Percentiles rank a stretch among this genome's conserved stretches.
Evolutionary conservation across 2,329 filamentous ascomycete genomes (phyloP).

Genomic region (Pyricularia pennisetigena): DNA sequence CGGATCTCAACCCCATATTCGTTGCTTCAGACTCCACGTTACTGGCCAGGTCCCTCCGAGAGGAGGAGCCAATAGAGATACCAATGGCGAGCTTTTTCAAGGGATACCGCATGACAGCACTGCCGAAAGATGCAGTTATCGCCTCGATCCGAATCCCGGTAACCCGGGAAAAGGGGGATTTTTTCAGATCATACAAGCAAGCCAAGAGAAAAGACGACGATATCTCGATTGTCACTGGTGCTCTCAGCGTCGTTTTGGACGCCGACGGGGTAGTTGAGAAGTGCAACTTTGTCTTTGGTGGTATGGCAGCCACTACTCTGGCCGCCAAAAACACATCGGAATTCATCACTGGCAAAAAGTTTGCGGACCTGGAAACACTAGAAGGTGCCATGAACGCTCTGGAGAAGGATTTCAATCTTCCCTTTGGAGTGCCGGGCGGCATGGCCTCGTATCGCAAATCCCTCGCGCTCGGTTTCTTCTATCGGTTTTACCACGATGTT

Average conservation of each 20-base stretch:
- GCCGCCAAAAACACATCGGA: conserved; percentile 68
- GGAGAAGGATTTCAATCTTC: conserved; percentile 80
- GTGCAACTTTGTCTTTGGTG: conserved; percentile 79
- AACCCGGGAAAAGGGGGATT: conserved; percentile 66
- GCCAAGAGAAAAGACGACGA: conserved; percentile 96
- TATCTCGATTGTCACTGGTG: conserved; percentile 92
- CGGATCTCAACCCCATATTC: conserved; percentile 89
- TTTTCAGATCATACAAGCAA: conserved; percentile 87
- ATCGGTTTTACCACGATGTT: conserved; percentile 90
- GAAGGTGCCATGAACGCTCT: conserved; percentile 85
- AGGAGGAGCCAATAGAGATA: conserved; percentile 61
- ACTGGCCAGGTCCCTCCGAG: conserved; percentile 62
- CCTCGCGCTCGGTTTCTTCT: conserved; percentile 88
- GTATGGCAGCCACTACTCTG: conserved; percentile 90
- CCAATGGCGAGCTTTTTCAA: conserved; percentile 90
- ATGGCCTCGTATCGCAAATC: conserved; percentile 96
- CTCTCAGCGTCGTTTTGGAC: conserved; percentile 64
- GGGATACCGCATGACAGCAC: conserved; percentile 76
- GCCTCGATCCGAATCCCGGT: conserved; percentile 78
- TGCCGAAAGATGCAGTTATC: conserved; percentile 75
- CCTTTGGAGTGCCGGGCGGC: conserved; percentile 85
- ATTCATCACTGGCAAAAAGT: conserved; percentile 67
- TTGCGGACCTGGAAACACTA: conserved; percentile 71
- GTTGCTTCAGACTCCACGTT: conserved; percentile 77
- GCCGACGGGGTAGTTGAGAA: conserved; percentile 58